phyloP scores from a whole-genome alignment of 768 basidiomycete genomes.

The Gautieria morchelliformis region DNA sequence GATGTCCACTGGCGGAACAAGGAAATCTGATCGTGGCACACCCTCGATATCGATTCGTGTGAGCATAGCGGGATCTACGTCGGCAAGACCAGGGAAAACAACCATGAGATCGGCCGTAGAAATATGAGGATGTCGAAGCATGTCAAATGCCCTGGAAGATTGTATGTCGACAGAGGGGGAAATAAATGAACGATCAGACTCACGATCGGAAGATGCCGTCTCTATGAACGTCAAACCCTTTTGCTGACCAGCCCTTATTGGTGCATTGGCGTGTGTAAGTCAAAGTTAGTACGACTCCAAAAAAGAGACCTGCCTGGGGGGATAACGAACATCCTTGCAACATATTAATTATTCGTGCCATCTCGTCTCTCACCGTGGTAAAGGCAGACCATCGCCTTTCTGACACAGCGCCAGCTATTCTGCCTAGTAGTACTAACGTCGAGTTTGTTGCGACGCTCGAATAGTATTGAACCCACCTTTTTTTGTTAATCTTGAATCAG shows the following conservation, averaged over 20 bases:
- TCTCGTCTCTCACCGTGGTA: constrained; percentile 21
- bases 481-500: constrained; percentile 72
- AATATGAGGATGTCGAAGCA: constrained; percentile 53
- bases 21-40: constrained; percentile 16
- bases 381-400: constrained; percentile 35
- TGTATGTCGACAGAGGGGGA: neutral
- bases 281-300: neutral
- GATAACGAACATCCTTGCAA: constrained; percentile 27
- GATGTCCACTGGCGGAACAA: neutral
- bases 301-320: constrained; percentile 28
- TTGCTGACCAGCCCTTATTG: constrained; percentile 30
- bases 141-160: constrained; percentile 55
- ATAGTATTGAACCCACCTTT: constrained; percentile 37
- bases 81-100: constrained; percentile 40
- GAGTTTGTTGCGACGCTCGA: neutral
- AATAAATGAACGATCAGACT: neutral
- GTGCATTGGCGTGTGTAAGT: neutral
- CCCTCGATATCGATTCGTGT: constrained; percentile 66
- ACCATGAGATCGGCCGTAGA: constrained; percentile 31
- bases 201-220: constrained; percentile 40
- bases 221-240: constrained; percentile 30
- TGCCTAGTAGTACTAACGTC: constrained; percentile 20
- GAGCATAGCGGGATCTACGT: constrained; percentile 42
- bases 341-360: constrained; percentile 25
- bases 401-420: constrained; percentile 32